phyloP scores from a whole-genome alignment of 768 basidiomycete species.

The Lyophyllum shimeji region DNA sequence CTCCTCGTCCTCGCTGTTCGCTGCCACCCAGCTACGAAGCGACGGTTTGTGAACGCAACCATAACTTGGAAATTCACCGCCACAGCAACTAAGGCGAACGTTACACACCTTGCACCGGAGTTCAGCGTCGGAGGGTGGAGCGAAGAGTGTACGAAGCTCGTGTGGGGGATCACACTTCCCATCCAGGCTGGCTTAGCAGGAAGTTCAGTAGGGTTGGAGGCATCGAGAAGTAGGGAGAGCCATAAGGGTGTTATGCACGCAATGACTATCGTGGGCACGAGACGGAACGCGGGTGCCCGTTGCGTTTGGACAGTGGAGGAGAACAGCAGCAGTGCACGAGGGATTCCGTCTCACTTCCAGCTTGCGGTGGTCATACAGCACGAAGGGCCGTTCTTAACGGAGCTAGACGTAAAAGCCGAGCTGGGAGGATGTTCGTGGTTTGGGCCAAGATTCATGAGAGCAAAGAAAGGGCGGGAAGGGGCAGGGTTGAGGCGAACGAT shows the following conservation, averaged over 20 bases:
- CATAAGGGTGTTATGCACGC: constrained; percentile 10
- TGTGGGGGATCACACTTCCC: constrained; percentile 7
- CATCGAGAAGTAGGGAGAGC: constrained; percentile 6
- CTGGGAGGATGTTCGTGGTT: constrained; percentile 7
- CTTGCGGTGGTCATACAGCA: constrained; percentile 13
- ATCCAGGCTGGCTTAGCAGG: constrained; percentile 7
- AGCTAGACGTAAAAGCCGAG: constrained; percentile 13
- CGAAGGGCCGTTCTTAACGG: constrained; percentile 8
- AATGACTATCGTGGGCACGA: constrained; percentile 11
- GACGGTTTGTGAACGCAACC: constrained; percentile 2
- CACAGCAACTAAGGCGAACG: background rate
- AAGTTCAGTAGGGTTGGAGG: constrained; percentile 7
- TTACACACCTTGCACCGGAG: constrained; percentile 8
- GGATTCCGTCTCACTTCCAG: constrained; percentile 14
- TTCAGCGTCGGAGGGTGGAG: constrained; percentile 12
- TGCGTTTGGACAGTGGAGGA: constrained; percentile 15
- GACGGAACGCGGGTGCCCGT: background rate
- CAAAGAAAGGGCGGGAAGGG: background rate
- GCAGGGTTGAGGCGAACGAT: constrained; percentile 8
- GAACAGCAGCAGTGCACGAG: constrained; percentile 10
- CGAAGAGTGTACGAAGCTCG: constrained; percentile 10
- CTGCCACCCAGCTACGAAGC: background rate
- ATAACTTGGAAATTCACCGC: background rate
- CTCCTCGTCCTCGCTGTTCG: constrained; percentile 2
- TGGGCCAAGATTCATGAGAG: background rate